A percentile compares a stretch with the other conserved stretches of the same genome.
Evolutionary conservation across 257 asterid genomes (phyloP).

Genomic region (Solanum peruvianum): DNA sequence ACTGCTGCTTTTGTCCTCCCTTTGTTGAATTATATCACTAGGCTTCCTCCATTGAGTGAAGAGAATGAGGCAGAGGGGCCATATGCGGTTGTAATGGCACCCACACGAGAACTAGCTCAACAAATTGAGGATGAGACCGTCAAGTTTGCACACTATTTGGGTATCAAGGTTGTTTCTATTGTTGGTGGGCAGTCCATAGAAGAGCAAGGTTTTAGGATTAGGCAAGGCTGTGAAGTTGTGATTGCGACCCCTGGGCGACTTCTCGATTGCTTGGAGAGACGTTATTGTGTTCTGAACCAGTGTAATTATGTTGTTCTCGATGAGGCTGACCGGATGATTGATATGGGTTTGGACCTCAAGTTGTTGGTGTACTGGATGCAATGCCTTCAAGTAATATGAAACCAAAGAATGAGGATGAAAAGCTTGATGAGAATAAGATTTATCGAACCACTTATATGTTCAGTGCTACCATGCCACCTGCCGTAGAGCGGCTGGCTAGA

Average conservation of each 20-base stretch:
- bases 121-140: neutral
- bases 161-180: conserved; percentile 42
- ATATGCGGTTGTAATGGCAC: neutral
- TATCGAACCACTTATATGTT: conserved; percentile 53
- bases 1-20: conserved; percentile 59
- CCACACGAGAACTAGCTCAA: neutral
- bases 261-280: conserved; percentile 41
- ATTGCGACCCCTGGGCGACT: conserved; percentile 54
- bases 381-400: conserved; percentile 60
- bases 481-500: conserved; percentile 47
- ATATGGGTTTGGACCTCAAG: conserved; percentile 61
- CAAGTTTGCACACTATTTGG: conserved; percentile 37
- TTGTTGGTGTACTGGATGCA: conserved; percentile 42
- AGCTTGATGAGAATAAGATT: conserved; percentile 38
- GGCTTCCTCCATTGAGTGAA: conserved; percentile 38
- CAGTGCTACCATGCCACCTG: conserved; percentile 57
- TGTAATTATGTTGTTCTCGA: conserved; percentile 42
- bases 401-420: conserved; percentile 53
- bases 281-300: conserved; percentile 42
- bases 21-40: conserved; percentile 34
- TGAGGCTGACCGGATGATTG: conserved; percentile 41
- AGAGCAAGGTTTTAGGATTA: conserved; percentile 37
- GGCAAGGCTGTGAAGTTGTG: conserved; percentile 52
- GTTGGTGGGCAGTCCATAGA: conserved; percentile 52
- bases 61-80: conserved; percentile 22